Evolutionary conservation across 106 monocot genomes (phyloP).

Genomic region (Platanthera guangdongensis): DNA sequence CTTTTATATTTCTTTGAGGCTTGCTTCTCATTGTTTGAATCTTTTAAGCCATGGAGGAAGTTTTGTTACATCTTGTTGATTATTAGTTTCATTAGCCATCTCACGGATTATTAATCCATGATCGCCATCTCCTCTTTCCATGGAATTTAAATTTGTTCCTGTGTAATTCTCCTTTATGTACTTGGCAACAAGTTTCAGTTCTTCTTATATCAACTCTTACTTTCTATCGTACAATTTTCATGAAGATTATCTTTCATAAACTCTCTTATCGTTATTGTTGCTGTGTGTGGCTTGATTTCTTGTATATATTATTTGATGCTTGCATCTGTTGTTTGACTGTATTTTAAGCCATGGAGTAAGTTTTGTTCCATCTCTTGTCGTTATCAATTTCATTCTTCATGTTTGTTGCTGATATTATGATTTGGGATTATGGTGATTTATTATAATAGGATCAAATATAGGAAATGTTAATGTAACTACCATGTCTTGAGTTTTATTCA

Average conservation of each 20-base stretch:
- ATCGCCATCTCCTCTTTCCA: background rate
- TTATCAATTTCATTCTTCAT: background rate
- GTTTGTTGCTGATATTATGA: background rate
- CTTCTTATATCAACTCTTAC: background rate
- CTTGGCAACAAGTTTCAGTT: background rate
- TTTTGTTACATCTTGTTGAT: too few relatives aligned
- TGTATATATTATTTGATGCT: background rate
- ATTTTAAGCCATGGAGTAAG: background rate
- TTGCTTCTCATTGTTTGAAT: too few relatives aligned
- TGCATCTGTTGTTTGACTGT: background rate
- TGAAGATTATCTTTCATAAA: too few relatives aligned
- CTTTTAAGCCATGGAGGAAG: too few relatives aligned
- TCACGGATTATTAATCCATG: background rate
- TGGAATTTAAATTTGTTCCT: background rate
- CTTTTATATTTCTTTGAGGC: too few relatives aligned
- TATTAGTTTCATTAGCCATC: too few relatives aligned
- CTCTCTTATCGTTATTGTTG: background rate
- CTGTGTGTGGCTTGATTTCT: background rate
- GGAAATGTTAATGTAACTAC: too few relatives aligned
- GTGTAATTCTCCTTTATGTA: background rate
- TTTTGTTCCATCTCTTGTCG: background rate
- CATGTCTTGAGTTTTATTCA: too few relatives aligned
- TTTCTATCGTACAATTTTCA: too few relatives aligned
- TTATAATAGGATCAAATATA: background rate
- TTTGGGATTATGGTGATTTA: background rate